Base-by-base conservation (phyloP, 495 filamentous ascomycete species). In the Coniosporium apollinis region DNA sequence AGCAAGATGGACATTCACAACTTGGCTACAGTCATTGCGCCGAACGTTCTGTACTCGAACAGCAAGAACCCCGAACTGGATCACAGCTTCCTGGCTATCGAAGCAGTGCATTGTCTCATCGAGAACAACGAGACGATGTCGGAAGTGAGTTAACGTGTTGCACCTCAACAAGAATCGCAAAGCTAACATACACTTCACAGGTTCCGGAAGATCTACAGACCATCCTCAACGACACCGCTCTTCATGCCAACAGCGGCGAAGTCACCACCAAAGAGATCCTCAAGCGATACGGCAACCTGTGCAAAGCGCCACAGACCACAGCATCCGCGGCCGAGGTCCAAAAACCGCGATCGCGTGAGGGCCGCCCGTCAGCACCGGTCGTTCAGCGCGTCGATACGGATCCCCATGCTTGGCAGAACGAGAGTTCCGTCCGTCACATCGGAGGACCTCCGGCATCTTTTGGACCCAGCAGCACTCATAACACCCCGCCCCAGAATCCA, bases 1-100 rank as follows among this genome's bases (percentile, higher is more conserved):
- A 94, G 84, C 50, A 94, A 94, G 65, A 99, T 99, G 89, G 89
- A 99, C 56, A 83, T 89, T 33, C 86, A 93, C 56, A 99, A 99
- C 49, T 70, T 99, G 36, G 82, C 89, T 5, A 96, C 91, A n/a
- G 89, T 99, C 39, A 92, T 99, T 44, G 82, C 86, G 4, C 89
- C 89, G 0, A 99, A 99, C 43, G 79, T 99, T 36, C 72, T 99
- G 10, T 83, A 82, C 46, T 74, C 79, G 8, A 78, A 72, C 44
- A 62, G 67, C 21, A 74, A 75, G 49, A 76, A 72, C 43, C 68
- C 74, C 9, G 66, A 59, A 20, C 70, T 81, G 45, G 83, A 89
- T 46, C 76, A 78, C 26, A 87, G 81, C 45, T 93, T 94, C 65
- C 65, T 79, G 45, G 82, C 85, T 10, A 94, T 99, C 33, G 82